These are phyloP conservation scores for Calonectria pseudoreteaudii DNA, from an alignment of 2,329 filamentous ascomycete species.

Conservation along the genomic window DNA sequence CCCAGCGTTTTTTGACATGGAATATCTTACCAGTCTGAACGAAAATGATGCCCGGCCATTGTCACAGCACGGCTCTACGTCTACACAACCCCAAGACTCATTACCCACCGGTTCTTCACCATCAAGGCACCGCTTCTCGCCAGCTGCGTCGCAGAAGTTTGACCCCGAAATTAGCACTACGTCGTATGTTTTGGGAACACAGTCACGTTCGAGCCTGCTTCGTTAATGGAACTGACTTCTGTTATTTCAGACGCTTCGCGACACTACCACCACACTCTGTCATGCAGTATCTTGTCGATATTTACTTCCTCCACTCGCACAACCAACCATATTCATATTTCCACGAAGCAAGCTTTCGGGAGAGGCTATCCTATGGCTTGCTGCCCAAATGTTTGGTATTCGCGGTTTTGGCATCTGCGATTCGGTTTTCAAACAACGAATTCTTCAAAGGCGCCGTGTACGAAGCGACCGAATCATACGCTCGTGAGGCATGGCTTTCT, in stretches of 20 bases:
- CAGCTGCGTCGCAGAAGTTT: not conserved
- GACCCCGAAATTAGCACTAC: not conserved
- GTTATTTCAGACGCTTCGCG: not conserved
- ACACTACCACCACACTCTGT: conserved; percentile 5
- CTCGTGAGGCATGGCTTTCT: conserved; percentile 20
- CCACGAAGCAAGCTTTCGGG: conserved; percentile 23
- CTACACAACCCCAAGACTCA: not conserved
- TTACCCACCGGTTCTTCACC: not conserved
- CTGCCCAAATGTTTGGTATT: conserved; percentile 21
- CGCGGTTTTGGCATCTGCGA: conserved; percentile 17
- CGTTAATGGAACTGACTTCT: not conserved
- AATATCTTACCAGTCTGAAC: too few relatives aligned
- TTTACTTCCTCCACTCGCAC: conserved; percentile 20
- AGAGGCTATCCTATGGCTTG: not conserved
- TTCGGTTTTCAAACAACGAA: conserved; percentile 16
- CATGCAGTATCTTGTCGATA: conserved; percentile 10
- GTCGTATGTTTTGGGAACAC: not conserved
- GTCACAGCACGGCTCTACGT: not conserved
- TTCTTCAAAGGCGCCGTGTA: conserved; percentile 7
- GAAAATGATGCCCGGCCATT: not conserved
- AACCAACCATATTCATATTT: conserved; percentile 28
- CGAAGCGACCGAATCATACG: conserved; percentile 22
- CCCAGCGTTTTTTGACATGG: too few relatives aligned
- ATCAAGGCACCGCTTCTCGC: not conserved
- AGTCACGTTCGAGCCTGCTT: not conserved